Conservation (phyloP, 345 rosid genomes). For the Streptanthus diversifolius region DNA sequence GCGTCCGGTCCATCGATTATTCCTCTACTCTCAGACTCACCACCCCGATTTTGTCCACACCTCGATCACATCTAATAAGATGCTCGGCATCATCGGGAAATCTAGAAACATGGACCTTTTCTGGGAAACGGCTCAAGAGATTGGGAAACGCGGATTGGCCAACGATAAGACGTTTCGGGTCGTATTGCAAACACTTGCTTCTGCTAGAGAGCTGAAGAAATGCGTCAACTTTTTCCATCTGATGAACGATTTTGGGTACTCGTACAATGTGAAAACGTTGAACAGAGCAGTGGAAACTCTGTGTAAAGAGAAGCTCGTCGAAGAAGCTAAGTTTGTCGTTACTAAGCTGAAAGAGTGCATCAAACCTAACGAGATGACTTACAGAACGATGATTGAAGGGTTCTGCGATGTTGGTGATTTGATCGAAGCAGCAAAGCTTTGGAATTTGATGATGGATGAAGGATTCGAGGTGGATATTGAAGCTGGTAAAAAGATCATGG, state of each 20-base stretch:
- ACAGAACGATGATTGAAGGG: slow-evolving; percentile 58
- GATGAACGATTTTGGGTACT: slow-evolving; percentile 59
- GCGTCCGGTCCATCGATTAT: slow-evolving; percentile 82
- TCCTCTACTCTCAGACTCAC: slow-evolving; percentile 47
- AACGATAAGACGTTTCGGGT: slow-evolving; percentile 68
- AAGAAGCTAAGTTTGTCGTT: slow-evolving; percentile 64
- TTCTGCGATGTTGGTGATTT: slow-evolving; percentile 65
- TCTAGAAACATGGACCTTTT: slow-evolving; percentile 70
- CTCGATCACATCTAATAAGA: slow-evolving; percentile 58
- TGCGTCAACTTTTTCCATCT: slow-evolving; percentile 61
- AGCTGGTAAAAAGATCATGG: slow-evolving; percentile 61
- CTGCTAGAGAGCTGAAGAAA: slow-evolving; percentile 67
- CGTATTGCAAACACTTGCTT: slow-evolving; percentile 56
- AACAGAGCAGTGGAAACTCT: slow-evolving; percentile 54
- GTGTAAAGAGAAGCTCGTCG: slow-evolving; percentile 52
- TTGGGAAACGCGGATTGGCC: slow-evolving; percentile 48
- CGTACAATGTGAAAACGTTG: slow-evolving; percentile 45
- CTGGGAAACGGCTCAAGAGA: slow-evolving; percentile 54
- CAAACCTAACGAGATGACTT: slow-evolving; percentile 50
- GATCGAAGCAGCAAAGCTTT: slow-evolving; percentile 67
- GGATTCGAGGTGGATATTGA: slow-evolving; percentile 50
- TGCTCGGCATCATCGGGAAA: slow-evolving; percentile 56
- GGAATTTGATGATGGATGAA: slow-evolving; percentile 83
- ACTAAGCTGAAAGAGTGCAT: slow-evolving; percentile 54
- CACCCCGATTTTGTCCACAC: slow-evolving; percentile 45